These are phyloP conservation scores for Paracamarosporium sp. DNA, from an alignment of 2,329 filamentous ascomycete genomes.

Conservation along the genomic window DNA sequence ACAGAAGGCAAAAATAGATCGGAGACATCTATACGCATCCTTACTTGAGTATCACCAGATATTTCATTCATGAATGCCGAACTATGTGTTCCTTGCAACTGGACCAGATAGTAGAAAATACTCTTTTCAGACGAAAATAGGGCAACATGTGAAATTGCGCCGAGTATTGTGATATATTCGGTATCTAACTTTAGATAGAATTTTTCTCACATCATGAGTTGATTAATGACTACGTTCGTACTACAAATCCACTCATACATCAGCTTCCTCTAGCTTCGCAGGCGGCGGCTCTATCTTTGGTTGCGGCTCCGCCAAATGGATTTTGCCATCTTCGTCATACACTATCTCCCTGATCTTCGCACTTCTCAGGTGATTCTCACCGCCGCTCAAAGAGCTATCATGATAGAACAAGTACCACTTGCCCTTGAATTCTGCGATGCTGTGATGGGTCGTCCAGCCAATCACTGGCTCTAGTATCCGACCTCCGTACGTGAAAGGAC, in stretches of 20 bases:
- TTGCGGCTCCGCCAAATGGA: conserved; percentile 50
- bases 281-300: conserved; percentile 28
- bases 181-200: not conserved
- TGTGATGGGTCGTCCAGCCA: conserved; percentile 84
- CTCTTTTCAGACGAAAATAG: no score
- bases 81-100: no score
- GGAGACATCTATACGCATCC: no score
- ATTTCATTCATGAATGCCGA: no score
- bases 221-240: no score
- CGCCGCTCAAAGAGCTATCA: conserved; percentile 72
- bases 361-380: conserved; percentile 73
- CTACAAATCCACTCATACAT: not conserved
- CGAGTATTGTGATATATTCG: no score
- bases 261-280: conserved; percentile 11
- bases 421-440: conserved; percentile 74
- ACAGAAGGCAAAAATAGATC: no score
- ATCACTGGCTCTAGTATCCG: conserved; percentile 76
- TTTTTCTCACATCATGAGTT: no score
- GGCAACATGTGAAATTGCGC: no score
- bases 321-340: conserved; percentile 71
- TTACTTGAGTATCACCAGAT: no score
- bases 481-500: conserved; percentile 76
- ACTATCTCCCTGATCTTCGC: conserved; percentile 79
- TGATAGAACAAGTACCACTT: conserved; percentile 81
- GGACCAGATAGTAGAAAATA: no score